Base-by-base conservation (phyloP, 2,329 filamentous ascomycete genomes). In the Paracoccidioides lutzii region DNA sequence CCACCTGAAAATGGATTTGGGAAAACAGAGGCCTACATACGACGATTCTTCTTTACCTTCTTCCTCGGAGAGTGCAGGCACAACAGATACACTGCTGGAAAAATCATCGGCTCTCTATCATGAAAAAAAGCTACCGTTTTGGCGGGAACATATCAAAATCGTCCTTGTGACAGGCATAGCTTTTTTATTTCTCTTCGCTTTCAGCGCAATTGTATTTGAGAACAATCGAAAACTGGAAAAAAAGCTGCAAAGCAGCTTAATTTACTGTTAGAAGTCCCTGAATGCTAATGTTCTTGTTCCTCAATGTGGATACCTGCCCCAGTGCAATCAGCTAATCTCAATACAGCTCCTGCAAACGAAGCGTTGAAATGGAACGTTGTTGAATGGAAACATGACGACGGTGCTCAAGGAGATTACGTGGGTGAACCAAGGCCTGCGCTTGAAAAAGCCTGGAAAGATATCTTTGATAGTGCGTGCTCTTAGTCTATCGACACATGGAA, bases 311-410 rank as follows among this genome's bases (percentile, higher is more conserved):
- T 14, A 12, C 43, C 14, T 45, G 12, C 4, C 32, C 5, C 14
- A 12, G 7, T 2, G 3, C 22, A 9, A 30, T 45, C 3, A 12
- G 22, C 22, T 45, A 12, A 45, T 45, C 14, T 4, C 32, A 5
- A 14, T 6, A 5, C 2, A 50, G 46, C 46, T 3, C 46, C 46
- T 9, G 46, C 46, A 38, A 50, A 50, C 8, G 33, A 50, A 32
- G 33, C 46, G 10, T 37, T 50, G 30, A 50, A 14, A 50, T 50
- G 46, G 46, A 38, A 22, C 14, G 46, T 50, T 8, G 46, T 50
- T 38, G 46, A 50, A 50, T 50, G 46, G 46, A 33, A 38, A 7
- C 46, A 50, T 50, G 46, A 50, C n/a, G 46, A 50, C n/a, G 46
- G 46, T 8, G 46, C 46, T 4, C 46, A 38, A 22, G 46, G 46